These are phyloP conservation scores for Limonomyces culmigenus DNA, from an alignment of 1,284 basidiomycete species.

Conservation along the genomic window DNA sequence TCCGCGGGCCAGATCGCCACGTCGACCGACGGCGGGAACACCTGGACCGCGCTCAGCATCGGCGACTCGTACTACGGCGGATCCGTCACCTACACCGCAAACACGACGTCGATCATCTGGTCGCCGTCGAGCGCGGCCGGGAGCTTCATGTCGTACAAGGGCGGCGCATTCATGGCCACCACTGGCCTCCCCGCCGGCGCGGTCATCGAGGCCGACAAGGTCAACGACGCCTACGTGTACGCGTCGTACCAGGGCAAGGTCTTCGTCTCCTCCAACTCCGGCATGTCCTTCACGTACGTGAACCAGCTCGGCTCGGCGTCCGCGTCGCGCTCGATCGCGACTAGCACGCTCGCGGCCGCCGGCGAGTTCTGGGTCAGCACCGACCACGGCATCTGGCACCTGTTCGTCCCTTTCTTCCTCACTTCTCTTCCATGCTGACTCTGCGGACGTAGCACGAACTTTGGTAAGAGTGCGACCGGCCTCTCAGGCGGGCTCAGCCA, in stretches of 20 bases:
- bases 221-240: conserved; percentile 37
- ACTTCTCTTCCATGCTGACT: no score
- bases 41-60: conserved; percentile 36
- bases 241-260: conserved; percentile 34
- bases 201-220: conserved; percentile 44
- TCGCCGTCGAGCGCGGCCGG: conserved; percentile 24
- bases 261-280: conserved; percentile 38
- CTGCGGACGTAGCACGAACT: no score
- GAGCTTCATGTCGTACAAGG: conserved; percentile 33
- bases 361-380: conserved; percentile 48
- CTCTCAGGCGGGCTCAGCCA: conserved; percentile 27
- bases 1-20: conserved; percentile 36
- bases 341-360: conserved; percentile 27
- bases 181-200: conserved; percentile 31
- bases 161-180: conserved; percentile 29
- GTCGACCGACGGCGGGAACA: conserved; percentile 32
- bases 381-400: conserved; percentile 43
- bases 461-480: conserved; percentile 29
- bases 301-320: conserved; percentile 29
- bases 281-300: conserved; percentile 26
- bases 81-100: conserved; percentile 39
- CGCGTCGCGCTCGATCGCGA: conserved; percentile 30
- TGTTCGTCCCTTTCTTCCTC: no score
- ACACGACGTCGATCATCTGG: conserved; percentile 42
- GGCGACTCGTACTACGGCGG: conserved; percentile 28